Percentiles rank a stretch among this genome's conserved stretches.
Conservation (phyloP, 2,329 filamentous ascomycete species). For the Niveomyces coronatus region DNA sequence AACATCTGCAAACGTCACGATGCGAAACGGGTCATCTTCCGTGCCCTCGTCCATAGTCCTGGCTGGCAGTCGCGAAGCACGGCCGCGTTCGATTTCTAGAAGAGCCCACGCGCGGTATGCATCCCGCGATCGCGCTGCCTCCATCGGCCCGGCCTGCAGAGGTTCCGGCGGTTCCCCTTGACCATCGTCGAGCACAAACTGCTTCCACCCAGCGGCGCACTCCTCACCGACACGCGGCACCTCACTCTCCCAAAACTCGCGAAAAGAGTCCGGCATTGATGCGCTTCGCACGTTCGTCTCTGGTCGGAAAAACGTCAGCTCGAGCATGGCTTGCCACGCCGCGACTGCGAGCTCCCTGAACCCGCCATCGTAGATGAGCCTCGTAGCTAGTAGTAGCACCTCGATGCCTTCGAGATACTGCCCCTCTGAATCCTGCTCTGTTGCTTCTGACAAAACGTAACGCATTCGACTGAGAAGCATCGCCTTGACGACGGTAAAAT, state of each 20-base stretch:
- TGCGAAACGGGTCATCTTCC: constrained; percentile 73
- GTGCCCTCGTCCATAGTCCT: constrained; percentile 63
- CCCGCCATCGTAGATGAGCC: constrained; percentile 65
- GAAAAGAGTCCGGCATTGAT: constrained; percentile 36
- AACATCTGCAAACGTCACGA: constrained; percentile 73
- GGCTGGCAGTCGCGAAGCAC: constrained; percentile 50
- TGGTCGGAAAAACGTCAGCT: constrained; percentile 57
- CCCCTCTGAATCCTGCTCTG: too few species aligned
- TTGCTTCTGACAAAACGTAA: constrained; percentile 10
- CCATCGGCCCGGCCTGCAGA: constrained; percentile 8
- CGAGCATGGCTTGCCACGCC: constrained; percentile 74
- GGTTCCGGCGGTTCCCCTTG: constrained; percentile 32
- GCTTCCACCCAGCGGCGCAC: constrained; percentile 58
- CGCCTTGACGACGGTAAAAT: constrained; percentile 53
- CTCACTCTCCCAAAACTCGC: constrained; percentile 83
- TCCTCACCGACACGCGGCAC: constrained; percentile 66
- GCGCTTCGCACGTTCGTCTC: constrained; percentile 13
- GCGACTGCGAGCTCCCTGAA: constrained; percentile 68
- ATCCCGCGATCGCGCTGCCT: constrained; percentile 25
- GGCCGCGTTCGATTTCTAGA: constrained; percentile 41
- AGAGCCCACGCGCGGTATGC: constrained; percentile 41
- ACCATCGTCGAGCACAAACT: constrained; percentile 31
- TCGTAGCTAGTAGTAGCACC: constrained; percentile 62
- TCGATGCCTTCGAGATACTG: constrained; percentile 43
- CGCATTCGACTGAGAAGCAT: constrained; percentile 45